Percentiles rank a stretch among this genome's conserved stretches.
These are phyloP conservation scores for Botrytis medusae DNA, from an alignment of 2,329 filamentous ascomycete species.

Conservation along the genomic window DNA sequence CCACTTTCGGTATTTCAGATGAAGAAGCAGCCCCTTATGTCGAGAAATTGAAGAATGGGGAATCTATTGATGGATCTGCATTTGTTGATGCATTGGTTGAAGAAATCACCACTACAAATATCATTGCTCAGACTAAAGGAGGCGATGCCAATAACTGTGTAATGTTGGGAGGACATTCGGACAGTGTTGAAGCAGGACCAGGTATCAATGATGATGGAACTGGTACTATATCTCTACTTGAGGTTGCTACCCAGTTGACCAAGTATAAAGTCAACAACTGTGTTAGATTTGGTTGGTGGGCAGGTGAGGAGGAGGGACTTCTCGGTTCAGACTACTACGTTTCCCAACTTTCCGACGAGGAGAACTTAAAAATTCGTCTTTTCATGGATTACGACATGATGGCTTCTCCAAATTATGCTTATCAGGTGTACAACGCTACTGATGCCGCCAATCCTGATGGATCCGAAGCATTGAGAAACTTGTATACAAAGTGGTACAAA, in stretches of 20 bases:
- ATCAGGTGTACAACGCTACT: slow-evolving; percentile 70
- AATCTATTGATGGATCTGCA: slow-evolving; percentile 53
- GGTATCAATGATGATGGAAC: slow-evolving; percentile 46
- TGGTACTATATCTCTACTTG: slow-evolving; percentile 52
- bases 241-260: slow-evolving; percentile 59
- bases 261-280: slow-evolving; percentile 62
- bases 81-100: slow-evolving; percentile 60
- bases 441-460: slow-evolving; percentile 70
- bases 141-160: slow-evolving; percentile 64
- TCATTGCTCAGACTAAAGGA: slow-evolving; percentile 60
- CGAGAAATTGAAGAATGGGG: slow-evolving; percentile 52
- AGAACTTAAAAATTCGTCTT: slow-evolving; percentile 61
- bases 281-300: slow-evolving; percentile 68
- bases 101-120: slow-evolving; percentile 46
- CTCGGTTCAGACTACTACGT: slow-evolving; percentile 65
- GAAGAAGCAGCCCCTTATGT: slow-evolving; percentile 58
- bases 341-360: slow-evolving; percentile 51
- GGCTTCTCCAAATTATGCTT: slow-evolving; percentile 64
- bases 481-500: slow-evolving; percentile 68
- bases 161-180: slow-evolving; percentile 64
- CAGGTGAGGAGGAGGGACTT: slow-evolving; percentile 65
- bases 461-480: slow-evolving; percentile 65
- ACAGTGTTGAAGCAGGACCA: slow-evolving; percentile 61
- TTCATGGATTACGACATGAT: slow-evolving; percentile 74
- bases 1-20: slow-evolving; percentile 66